Conservation (phyloP, 306 rosid genomes). For the Canavalia ensiformis region DNA sequence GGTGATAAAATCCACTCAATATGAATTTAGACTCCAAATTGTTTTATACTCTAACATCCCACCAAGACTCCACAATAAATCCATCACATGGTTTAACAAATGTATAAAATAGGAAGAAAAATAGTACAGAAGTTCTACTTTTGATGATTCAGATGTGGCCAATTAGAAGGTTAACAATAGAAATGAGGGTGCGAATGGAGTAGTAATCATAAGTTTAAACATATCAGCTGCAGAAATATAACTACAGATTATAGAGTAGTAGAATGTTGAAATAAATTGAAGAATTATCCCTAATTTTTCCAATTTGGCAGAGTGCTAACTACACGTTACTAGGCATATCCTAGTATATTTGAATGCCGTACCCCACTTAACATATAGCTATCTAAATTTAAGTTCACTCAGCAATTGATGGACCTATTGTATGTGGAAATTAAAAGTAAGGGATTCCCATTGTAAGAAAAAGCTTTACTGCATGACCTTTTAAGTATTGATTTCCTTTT, state of each 20-base stretch:
- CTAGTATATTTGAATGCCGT: neutral
- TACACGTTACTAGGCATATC: slow-evolving; percentile 14
- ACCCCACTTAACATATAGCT: neutral
- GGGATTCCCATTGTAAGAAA: neutral
- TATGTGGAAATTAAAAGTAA: neutral
- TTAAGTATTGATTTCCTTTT: neutral
- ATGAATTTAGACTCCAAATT: slow-evolving; percentile 21
- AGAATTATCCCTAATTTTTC: neutral
- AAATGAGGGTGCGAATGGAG: neutral
- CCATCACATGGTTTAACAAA: neutral
- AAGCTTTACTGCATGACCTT: neutral
- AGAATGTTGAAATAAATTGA: slow-evolving; percentile 28
- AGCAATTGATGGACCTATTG: slow-evolving; percentile 26
- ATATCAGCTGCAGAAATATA: slow-evolving; percentile 6
- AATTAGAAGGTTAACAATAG: neutral
- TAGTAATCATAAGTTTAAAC: neutral
- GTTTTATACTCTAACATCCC: neutral
- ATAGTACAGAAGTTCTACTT: neutral
- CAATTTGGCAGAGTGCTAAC: slow-evolving; percentile 35
- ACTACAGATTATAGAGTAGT: neutral
- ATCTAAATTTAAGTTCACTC: neutral
- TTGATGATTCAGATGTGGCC: neutral
- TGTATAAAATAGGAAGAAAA: slow-evolving; percentile 14
- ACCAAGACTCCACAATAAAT: slow-evolving; percentile 13
- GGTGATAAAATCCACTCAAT: neutral